These are phyloP conservation scores for Heimioporus sp. DNA, from an alignment of 768 basidiomycete genomes.

Conservation along the genomic window DNA sequence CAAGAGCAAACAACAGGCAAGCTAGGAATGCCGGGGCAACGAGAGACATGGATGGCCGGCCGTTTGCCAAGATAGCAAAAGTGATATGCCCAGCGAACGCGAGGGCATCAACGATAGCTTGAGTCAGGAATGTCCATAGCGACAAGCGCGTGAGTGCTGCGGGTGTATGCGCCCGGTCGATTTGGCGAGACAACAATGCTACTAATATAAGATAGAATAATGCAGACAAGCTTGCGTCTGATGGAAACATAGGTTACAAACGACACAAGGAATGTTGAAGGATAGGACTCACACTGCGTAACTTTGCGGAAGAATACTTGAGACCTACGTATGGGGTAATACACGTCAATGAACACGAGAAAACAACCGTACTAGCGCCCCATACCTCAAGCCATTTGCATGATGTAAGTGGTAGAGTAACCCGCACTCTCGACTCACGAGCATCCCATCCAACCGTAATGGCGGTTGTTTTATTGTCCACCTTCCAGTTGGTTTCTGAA, in stretches of 20 bases:
- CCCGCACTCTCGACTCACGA: constrained; percentile 81
- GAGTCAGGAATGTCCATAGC: constrained; percentile 78
- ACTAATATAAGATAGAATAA: constrained; percentile 68
- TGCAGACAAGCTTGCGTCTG: constrained; percentile 73
- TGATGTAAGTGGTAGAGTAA: constrained; percentile 64
- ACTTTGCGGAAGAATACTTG: constrained; percentile 73
- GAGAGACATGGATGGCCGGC: constrained; percentile 74
- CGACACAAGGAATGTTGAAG: neutral
- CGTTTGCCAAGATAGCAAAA: constrained; percentile 82
- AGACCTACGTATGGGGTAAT: constrained; percentile 39
- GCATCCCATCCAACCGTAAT: constrained; percentile 57
- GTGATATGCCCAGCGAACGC: constrained; percentile 89
- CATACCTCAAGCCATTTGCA: constrained; percentile 68
- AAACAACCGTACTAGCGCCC: neutral
- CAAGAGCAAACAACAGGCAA: constrained; percentile 75
- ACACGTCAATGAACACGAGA: neutral
- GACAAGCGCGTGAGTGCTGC: constrained; percentile 78
- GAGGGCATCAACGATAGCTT: constrained; percentile 77
- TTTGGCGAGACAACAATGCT: constrained; percentile 69
- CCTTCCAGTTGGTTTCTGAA: constrained; percentile 71
- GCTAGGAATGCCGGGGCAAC: constrained; percentile 84
- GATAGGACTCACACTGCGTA: constrained; percentile 50
- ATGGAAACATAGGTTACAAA: neutral
- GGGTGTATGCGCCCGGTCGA: constrained; percentile 71
- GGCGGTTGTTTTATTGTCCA: constrained; percentile 56